Evolutionary conservation across 805 yeast species (phyloP).

Genomic region (Myxozyma kluyveri): DNA sequence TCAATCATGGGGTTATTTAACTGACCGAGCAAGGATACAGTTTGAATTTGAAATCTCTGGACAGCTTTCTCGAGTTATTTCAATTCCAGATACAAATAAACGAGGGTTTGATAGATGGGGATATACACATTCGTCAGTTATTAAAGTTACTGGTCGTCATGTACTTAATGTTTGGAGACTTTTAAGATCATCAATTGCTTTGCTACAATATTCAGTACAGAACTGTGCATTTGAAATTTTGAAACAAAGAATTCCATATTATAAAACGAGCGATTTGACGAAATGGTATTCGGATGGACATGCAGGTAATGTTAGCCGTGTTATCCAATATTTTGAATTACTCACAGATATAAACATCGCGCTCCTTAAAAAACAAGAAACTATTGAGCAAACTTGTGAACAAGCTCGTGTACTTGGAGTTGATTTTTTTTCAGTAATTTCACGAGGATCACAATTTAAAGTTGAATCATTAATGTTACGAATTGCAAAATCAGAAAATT

Average conservation of each 20-base stretch:
- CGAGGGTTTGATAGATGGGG: constrained; percentile 67
- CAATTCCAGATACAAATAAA: constrained; percentile 39
- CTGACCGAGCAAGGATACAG: constrained; percentile 51
- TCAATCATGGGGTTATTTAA: constrained; percentile 84
- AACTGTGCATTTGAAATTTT: constrained; percentile 67
- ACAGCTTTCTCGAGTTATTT: constrained; percentile 57
- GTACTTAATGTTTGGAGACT: constrained; percentile 82
- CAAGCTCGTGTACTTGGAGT: constrained; percentile 84
- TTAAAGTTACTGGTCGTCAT: constrained; percentile 75
- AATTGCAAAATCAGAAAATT: constrained; percentile 72
- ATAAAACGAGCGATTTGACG: constrained; percentile 49
- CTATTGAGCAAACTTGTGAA: constrained; percentile 64
- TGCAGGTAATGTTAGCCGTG: constrained; percentile 37
- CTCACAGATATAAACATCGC: constrained; percentile 47
- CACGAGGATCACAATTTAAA: constrained; percentile 90
- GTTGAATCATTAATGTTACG: constrained; percentile 83
- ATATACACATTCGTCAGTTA: constrained; percentile 67
- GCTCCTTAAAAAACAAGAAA: constrained; percentile 59
- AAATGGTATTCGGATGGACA: constrained; percentile 42
- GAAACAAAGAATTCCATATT: constrained; percentile 67
- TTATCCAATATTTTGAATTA: constrained; percentile 48
- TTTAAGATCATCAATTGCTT: constrained; percentile 57
- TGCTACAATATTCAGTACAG: constrained; percentile 72
- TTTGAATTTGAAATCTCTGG: constrained; percentile 55
- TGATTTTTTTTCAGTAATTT: constrained; percentile 82